Conservation (phyloP, 2,329 filamentous ascomycete species). For the Emericellopsis cladophorae region DNA sequence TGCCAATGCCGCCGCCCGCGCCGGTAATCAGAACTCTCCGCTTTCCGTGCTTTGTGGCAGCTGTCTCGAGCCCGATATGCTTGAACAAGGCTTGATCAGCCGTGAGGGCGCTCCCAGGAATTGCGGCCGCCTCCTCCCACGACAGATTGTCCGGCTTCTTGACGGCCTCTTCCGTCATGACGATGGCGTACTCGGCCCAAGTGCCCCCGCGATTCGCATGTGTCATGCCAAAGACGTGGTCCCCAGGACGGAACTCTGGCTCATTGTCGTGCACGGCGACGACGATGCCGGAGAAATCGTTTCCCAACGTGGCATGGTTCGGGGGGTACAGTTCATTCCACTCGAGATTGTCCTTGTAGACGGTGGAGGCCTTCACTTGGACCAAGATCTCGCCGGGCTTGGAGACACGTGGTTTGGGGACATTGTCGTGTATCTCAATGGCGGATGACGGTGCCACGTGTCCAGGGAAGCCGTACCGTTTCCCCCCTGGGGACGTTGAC, state of each 20-base stretch:
- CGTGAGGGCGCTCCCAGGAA: constrained; percentile 25
- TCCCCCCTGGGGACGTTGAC: too few species aligned
- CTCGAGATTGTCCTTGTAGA: too few species aligned
- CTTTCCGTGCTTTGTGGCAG: constrained; percentile 12
- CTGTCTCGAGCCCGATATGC: constrained; percentile 16
- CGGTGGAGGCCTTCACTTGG: too few species aligned
- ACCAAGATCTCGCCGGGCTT: too few species aligned
- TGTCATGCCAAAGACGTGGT: constrained; percentile 20
- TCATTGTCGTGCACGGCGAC: too few species aligned
- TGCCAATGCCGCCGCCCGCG: constrained; percentile 24
- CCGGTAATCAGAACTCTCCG: constrained; percentile 24
- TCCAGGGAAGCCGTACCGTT: too few species aligned
- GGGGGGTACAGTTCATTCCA: too few species aligned
- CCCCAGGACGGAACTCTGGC: constrained; percentile 19
- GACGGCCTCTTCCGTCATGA: constrained; percentile 16
- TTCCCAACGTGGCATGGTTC: too few species aligned
- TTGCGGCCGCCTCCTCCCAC: constrained; percentile 21
- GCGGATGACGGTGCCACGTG: too few species aligned
- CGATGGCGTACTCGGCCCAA: constrained; percentile 19
- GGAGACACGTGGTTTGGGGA: too few species aligned
- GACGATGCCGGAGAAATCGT: too few species aligned
- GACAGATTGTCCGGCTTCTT: constrained; percentile 16
- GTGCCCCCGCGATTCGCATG: constrained; percentile 13
- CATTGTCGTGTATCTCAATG: too few species aligned
- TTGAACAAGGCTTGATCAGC: constrained; percentile 25